Evolutionary conservation across 2,329 filamentous ascomycete species (phyloP).

Genomic region (Mycosphaerelloides madeirae): DNA sequence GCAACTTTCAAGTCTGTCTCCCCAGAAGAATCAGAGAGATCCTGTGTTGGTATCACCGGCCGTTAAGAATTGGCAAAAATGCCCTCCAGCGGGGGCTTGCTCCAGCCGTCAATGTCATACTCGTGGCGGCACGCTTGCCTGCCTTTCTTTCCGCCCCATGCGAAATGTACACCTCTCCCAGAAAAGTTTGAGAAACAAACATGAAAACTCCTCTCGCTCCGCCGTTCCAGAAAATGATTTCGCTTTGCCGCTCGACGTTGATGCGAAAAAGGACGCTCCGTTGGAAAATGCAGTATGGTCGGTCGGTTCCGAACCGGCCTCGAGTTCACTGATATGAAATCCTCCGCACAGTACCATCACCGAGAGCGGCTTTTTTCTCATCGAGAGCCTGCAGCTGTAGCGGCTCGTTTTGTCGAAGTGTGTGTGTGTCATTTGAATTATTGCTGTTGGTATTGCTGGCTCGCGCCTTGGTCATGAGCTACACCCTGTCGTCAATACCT

Average conservation of each 20-base stretch:
- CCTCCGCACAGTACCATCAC: constrained; percentile 8
- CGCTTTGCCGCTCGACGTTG: constrained; percentile 2
- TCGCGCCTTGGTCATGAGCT: constrained; percentile 20
- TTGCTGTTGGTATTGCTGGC: constrained; percentile 18
- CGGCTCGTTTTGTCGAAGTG: not conserved
- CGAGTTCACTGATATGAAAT: constrained; percentile 7
- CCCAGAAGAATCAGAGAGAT: constrained; percentile 7
- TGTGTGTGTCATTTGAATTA: constrained; percentile 4
- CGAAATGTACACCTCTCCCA: constrained; percentile 18
- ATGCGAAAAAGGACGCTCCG: constrained; percentile 5
- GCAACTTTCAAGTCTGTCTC: constrained; percentile 14
- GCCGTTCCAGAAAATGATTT: constrained; percentile 2
- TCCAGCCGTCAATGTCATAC: constrained; percentile 13
- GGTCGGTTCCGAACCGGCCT: too few species aligned
- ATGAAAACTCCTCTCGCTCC: constrained; percentile 7
- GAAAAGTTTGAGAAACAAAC: not conserved
- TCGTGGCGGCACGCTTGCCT: too few species aligned
- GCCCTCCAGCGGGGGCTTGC: constrained; percentile 8
- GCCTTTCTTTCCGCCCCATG: constrained; percentile 4
- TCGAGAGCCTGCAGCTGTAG: not conserved
- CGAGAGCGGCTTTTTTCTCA: constrained; percentile 2
- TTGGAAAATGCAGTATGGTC: constrained; percentile 15
- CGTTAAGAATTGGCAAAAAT: constrained; percentile 14
- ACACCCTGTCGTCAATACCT: constrained; percentile 17
- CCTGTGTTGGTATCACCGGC: constrained; percentile 21